Evolutionary conservation across 164 flowering plant genomes (phyloP).

Genomic region (Dillenia turbinata): DNA sequence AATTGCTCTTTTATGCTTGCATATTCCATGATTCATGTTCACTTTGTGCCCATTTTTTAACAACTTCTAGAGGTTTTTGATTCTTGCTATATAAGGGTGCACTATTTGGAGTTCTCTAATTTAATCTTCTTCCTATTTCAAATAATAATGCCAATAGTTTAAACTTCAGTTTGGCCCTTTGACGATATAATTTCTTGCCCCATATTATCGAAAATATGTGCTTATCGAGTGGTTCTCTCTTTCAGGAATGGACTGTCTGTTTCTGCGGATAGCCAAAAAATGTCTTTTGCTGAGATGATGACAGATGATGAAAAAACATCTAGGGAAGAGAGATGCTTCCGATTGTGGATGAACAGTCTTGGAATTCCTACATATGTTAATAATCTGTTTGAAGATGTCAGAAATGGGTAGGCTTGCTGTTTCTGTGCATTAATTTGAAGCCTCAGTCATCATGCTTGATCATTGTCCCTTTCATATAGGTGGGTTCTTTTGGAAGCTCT

Average conservation of each 20-base stretch:
- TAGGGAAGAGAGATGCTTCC: constrained; percentile 86
- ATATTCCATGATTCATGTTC: no score
- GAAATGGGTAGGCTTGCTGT: constrained; percentile 66
- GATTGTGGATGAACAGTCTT: constrained; percentile 90
- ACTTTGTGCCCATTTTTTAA: no score
- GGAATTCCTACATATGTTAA: constrained; percentile 71
- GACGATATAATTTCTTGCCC: no score
- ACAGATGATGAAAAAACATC: constrained; percentile 77
- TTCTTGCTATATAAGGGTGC: no score
- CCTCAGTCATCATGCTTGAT: not conserved
- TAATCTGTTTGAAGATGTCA: constrained; percentile 91
- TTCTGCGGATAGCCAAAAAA: constrained; percentile 44
- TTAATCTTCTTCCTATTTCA: no score
- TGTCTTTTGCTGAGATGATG: constrained; percentile 91
- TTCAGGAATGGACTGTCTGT: constrained; percentile 78
- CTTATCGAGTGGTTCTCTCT: not conserved
- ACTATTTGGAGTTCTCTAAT: no score
- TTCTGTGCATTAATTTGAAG: not conserved
- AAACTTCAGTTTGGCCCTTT: no score
- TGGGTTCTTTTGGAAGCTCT: constrained; percentile 89
- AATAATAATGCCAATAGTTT: no score
- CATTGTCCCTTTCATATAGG: constrained; percentile 36
- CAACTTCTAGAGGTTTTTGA: no score
- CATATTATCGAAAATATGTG: no score
- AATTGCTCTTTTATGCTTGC: not conserved